These are phyloP conservation scores for Stagonosporopsis vannaccii DNA, from an alignment of 2,329 filamentous ascomycete genomes.

Conservation along the genomic window DNA sequence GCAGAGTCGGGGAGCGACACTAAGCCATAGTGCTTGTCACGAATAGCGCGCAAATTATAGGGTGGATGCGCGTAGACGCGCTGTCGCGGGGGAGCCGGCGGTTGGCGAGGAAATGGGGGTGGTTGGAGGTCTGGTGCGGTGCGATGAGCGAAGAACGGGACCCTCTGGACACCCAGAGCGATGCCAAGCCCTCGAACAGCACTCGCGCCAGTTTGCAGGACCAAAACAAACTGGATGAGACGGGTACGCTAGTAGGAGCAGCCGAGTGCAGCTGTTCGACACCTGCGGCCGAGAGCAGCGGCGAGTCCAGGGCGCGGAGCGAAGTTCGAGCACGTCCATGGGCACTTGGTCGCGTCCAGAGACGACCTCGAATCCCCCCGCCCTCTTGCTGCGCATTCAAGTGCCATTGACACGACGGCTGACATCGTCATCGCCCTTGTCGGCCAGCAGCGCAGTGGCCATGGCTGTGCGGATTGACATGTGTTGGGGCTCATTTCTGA, in stretches of 20 bases:
- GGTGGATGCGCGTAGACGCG: conserved; percentile 36
- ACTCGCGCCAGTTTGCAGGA: conserved; percentile 18
- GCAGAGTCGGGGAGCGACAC: conserved; percentile 18
- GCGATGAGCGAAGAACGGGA: conserved; percentile 18
- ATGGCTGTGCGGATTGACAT: neutral
- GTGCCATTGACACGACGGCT: conserved; percentile 2
- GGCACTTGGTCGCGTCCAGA: neutral
- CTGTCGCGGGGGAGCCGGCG: conserved; percentile 24
- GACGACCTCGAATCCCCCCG: conserved; percentile 9
- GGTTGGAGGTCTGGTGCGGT: conserved; percentile 37
- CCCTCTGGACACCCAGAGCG: neutral
- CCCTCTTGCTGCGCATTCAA: conserved; percentile 20
- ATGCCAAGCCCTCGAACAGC: conserved; percentile 34
- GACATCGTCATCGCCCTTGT: conserved; percentile 2
- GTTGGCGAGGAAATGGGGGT: conserved; percentile 35
- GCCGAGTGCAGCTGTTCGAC: conserved; percentile 10
- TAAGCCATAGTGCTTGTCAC: conserved; percentile 35
- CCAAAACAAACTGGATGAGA: conserved; percentile 31
- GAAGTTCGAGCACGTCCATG: neutral
- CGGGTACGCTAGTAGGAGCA: conserved; percentile 13
- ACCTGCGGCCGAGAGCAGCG: neutral
- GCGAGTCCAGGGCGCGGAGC: neutral
- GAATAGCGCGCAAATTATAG: conserved; percentile 24
- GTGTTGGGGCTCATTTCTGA: neutral
- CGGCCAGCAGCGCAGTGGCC: neutral